Evolutionary conservation across 2,329 filamentous ascomycete species (phyloP).

Genomic region (Trichothecium roseum): DNA sequence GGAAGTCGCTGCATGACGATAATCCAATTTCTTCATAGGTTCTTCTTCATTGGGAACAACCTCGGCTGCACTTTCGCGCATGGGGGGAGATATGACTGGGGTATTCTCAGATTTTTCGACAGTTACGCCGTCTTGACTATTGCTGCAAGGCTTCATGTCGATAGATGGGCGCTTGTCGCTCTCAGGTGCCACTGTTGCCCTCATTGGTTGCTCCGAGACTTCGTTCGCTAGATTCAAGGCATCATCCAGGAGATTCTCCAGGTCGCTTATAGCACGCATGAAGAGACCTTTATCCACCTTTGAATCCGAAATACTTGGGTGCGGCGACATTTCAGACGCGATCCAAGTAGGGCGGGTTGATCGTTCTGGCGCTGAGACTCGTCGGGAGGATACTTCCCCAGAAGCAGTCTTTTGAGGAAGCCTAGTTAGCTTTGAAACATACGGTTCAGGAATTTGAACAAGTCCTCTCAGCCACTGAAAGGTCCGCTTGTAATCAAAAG

Average conservation of each 20-base stretch:
- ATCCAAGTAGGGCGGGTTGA: too few relatives aligned
- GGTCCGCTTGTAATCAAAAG: slow-evolving; percentile 22
- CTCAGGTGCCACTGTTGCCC: background rate
- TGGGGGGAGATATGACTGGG: too few relatives aligned
- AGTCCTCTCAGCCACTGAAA: slow-evolving; percentile 22
- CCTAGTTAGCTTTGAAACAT: slow-evolving; percentile 16
- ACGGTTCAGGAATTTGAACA: slow-evolving; percentile 14
- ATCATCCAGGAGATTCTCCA: slow-evolving; percentile 36
- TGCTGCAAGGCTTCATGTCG: slow-evolving; percentile 6
- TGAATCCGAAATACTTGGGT: slow-evolving; percentile 11
- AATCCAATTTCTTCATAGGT: too few relatives aligned
- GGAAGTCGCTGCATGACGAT: too few relatives aligned
- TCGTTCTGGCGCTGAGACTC: background rate
- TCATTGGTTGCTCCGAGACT: slow-evolving; percentile 22
- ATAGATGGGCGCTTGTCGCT: slow-evolving; percentile 8
- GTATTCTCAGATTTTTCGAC: background rate
- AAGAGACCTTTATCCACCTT: slow-evolving; percentile 18
- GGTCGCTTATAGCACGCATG: slow-evolving; percentile 26
- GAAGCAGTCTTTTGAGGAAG: slow-evolving; percentile 6
- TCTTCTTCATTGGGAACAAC: too few relatives aligned
- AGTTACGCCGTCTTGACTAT: slow-evolving; percentile 2
- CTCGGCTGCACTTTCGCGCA: background rate
- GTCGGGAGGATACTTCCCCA: background rate
- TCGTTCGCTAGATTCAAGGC: slow-evolving; percentile 32
- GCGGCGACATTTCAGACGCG: slow-evolving; percentile 5